Base-by-base conservation (phyloP, 345 rosid species). In the Syzygium aromaticum region DNA sequence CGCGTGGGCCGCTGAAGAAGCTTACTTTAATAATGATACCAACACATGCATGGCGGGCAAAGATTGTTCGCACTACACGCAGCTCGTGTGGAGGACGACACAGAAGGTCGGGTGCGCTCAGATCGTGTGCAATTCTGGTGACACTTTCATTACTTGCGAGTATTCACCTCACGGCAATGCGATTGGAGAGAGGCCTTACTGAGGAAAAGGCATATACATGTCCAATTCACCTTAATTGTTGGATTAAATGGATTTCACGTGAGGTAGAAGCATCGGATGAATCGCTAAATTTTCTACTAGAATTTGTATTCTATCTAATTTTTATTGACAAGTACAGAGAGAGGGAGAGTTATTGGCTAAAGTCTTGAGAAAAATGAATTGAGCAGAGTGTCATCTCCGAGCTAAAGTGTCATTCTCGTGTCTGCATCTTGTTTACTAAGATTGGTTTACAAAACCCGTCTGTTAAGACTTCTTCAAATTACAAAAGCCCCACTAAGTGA, bases 141-240 rank as follows among this genome's bases (percentile, higher is more conserved):
- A 90, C 85, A 94, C 95, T 16, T 91, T 95, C 84, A 88, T 94
- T 64, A 87, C 87, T 13, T 94, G 96, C 90, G 92, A 91, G 84
- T 95, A 95, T 88, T 91, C 93, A 28, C 97, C 96, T 28, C 97
- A 91, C 3, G 96, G 98, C 61, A 93, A 94, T 84, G 92, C 92
- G 38, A 87, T 91, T 9, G 95, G 97, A 64, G 91, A 95, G 85
- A 91, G 91, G 85, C 98, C 97, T 23, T 96, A 93, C 51, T 95
- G 87, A 93, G 10, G 64, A 84, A 11, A 2, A 30, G 80, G 19
- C 46, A 56, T 56, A 56, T 3, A 22, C 19, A 73, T 10, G 46
- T 6, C 23, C 14, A 17, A 0, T 73, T 73, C 80, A 33, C 80
- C 14, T 73, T 73, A 19, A 33, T 21, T 33, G 5, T 33, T 22